Evolutionary conservation across 176 grass and related monocot species (phyloP), one percentile per base, ranked within the genome.

Genomic region (Alopecurus myosuroides): DNA sequence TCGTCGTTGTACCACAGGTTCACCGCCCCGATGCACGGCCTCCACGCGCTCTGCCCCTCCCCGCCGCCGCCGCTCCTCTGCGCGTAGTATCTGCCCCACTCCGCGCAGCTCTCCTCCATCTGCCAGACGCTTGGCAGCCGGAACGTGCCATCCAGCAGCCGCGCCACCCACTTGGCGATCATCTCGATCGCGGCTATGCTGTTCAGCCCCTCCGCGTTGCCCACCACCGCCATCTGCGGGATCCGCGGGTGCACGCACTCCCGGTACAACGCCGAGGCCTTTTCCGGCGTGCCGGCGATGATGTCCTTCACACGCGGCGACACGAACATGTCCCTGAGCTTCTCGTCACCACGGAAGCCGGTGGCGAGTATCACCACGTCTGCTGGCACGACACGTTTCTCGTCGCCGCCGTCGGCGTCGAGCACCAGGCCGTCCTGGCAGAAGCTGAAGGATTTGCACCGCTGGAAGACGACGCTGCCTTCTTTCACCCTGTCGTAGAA

Each of bases 201-300:
- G 6, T 72, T 55, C 73, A 86, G 29, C 82, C 76, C 87, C 89
- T 97, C 91, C 1, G 89, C 11, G 66, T 91, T 88, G 12, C 91
- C 94, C 25, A 92, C 28, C 45, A 94, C 74, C 11, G 87, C 89
- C 87, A 94, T 69, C 74, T 94, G 89, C 7, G 87, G 76, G 15
- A 97, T 76, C 41, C 82, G 63, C n/a, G 94, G 91, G 48, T 93
- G 94, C 68, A 97, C 84, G 80, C 87, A 91, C 78, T 94, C 87
- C 81, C 92, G 74, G 39, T 94, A 94, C 0, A 97, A 89, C 23
- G 89, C 76, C 18, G 70, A 40, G 2, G 76, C 83, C 9, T 75
- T 81, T 20, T 11, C 85, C 26, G 79, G 7, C 72, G 89, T 74
- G 6, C 91, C 89, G 41, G 82, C 79, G 17, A 94, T 62, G 72